Conservation (phyloP, 306 rosid genomes). For the Cicer pinnatifidum region DNA sequence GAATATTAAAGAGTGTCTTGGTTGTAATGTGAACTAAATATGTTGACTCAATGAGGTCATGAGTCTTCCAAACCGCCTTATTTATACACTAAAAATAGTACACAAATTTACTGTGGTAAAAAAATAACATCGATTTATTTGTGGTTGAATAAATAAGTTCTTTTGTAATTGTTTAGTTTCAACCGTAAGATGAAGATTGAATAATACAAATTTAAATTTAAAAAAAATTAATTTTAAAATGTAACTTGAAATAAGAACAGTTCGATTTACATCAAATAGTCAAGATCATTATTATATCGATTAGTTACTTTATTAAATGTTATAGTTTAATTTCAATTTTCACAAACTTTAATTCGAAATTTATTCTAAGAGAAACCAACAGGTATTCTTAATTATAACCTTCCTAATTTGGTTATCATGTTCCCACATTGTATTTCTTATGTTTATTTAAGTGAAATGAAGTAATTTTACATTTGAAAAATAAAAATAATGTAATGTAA, state of each 20-base stretch:
- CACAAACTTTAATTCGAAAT: neutral
- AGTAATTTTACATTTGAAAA: no score
- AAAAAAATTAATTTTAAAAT: neutral
- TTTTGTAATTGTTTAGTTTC: neutral
- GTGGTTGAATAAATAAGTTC: neutral
- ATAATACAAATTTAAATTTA: neutral
- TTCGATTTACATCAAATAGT: neutral
- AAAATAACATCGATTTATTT: neutral
- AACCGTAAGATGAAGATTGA: neutral
- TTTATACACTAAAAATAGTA: slow-evolving; percentile 25
- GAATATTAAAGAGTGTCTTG: neutral
- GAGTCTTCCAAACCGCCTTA: slow-evolving; percentile 34
- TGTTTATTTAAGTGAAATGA: no score
- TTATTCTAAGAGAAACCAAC: neutral
- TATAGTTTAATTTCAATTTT: neutral
- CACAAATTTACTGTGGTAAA: neutral
- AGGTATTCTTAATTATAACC: neutral
- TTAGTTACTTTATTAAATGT: no score
- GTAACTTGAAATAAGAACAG: neutral
- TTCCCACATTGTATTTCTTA: neutral
- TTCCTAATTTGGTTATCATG: neutral
- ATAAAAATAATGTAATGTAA: no score
- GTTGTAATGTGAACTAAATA: slow-evolving; percentile 25
- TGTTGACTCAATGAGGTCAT: slow-evolving; percentile 47
- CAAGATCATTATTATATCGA: neutral